Evolutionary conservation across 2,329 filamentous ascomycete genomes (phyloP).

Genomic region (Cladophialophora immunda): DNA sequence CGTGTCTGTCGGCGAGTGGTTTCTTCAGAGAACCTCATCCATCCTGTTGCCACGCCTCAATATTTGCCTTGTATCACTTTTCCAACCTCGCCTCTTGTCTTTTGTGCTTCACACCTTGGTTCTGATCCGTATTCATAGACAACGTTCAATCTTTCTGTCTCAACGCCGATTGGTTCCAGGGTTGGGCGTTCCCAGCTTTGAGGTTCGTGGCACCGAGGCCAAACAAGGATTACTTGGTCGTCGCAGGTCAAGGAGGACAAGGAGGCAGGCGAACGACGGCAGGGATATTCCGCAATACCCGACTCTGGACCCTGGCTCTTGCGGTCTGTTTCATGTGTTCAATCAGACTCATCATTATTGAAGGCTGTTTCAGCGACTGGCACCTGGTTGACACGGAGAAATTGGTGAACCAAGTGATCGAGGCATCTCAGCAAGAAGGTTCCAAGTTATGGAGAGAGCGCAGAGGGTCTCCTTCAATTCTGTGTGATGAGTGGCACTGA

Average conservation of each 20-base stretch:
- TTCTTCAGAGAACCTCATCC: neutral
- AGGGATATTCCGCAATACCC: neutral
- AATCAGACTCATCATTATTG: constrained; percentile 1
- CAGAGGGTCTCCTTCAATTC: neutral
- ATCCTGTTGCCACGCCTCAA: neutral
- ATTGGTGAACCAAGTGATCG: neutral
- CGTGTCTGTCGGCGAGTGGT: neutral
- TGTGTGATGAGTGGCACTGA: neutral
- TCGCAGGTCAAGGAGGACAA: constrained; percentile 12
- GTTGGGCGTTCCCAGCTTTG: constrained; percentile 7
- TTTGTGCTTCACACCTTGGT: neutral
- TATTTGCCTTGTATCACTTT: constrained; percentile 3
- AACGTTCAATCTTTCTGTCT: neutral
- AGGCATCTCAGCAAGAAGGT: neutral
- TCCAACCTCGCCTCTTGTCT: constrained; percentile 2
- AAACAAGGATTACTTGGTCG: neutral
- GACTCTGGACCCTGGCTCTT: neutral
- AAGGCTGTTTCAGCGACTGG: constrained; percentile 10
- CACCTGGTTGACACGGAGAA: constrained; percentile 9
- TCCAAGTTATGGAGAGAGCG: neutral
- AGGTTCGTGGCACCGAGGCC: constrained; percentile 10
- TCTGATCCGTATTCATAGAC: neutral
- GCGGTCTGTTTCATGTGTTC: constrained; percentile 15
- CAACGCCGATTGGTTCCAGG: neutral
- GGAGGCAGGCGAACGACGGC: neutral